phyloP scores from a whole-genome alignment of 2,329 filamentous ascomycete genomes.

The Eutypella sp. region DNA sequence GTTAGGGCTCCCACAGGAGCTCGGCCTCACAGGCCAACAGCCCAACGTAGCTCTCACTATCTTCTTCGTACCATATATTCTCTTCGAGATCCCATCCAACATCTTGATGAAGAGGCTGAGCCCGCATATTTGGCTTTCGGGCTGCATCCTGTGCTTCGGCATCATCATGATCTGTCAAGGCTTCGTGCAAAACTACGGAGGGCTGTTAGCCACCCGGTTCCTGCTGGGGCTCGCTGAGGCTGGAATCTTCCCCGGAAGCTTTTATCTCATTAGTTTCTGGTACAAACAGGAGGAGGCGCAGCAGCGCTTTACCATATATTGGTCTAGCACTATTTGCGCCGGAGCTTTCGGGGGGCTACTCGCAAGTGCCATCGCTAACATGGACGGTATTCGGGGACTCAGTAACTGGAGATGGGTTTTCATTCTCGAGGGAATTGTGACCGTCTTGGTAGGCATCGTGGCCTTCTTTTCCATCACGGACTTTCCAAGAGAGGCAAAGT shows the following conservation, averaged over 20 bases:
- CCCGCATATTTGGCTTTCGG: slow-evolving; percentile 12
- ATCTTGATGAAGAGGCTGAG: slow-evolving; percentile 12
- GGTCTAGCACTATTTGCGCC: slow-evolving; percentile 51
- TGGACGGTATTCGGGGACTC: slow-evolving; percentile 41
- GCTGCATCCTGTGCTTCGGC: slow-evolving; percentile 34
- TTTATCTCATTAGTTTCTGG: slow-evolving; percentile 59
- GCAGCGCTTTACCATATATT: slow-evolving; percentile 56
- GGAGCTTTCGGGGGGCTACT: slow-evolving; percentile 58
- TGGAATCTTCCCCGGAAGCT: slow-evolving; percentile 48
- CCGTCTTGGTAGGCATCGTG: slow-evolving; percentile 26
- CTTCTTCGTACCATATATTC: slow-evolving; percentile 17
- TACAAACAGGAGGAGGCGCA: slow-evolving; percentile 56
- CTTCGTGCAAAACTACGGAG: slow-evolving; percentile 40
- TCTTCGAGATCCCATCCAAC: slow-evolving; percentile 19
- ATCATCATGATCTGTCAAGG: slow-evolving; percentile 45
- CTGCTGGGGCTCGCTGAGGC: slow-evolving; percentile 48
- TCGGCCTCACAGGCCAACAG: slow-evolving; percentile 11
- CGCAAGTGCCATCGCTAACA: slow-evolving; percentile 44
- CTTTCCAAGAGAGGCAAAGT: slow-evolving; percentile 14
- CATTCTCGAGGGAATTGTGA: slow-evolving; percentile 41
- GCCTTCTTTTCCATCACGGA: slow-evolving; percentile 24
- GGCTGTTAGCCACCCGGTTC: slow-evolving; percentile 42
- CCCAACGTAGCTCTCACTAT: slow-evolving; percentile 14
- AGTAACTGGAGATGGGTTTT: slow-evolving; percentile 62
- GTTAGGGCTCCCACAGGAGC: slow-evolving; percentile 9